Base-by-base conservation (phyloP, 1,284 basidiomycete species). In the Afroboletus lepidellus region DNA sequence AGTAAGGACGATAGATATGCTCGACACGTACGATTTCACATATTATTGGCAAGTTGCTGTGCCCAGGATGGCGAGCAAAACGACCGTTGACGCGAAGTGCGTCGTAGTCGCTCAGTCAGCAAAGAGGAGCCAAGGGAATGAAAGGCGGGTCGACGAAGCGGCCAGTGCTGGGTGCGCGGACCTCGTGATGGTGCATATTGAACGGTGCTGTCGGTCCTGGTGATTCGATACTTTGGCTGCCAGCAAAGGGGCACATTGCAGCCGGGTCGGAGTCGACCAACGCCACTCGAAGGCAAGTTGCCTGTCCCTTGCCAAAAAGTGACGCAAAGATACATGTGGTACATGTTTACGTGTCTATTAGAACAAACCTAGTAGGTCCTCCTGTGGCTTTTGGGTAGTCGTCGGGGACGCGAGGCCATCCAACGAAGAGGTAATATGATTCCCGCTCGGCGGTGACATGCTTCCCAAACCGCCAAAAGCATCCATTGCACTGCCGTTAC, bases 331-430 rank as follows among this genome's bases (percentile, higher is more conserved):
- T 45, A 34, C 29, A 44, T 48, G 50, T 46, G 36, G 41, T 46
- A 51, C 27, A 6, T n/a, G 30, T 48, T 38, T 38, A 41, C 49
- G 25, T 42, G 39, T 44, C 25, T 54, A 55, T 69, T 52, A 79
- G 53, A 80, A 79, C 57, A 80, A 61, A 30, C 77, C 78, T 55
- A 80, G 64, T 61, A 78, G 59, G 57, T 79, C 79, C 25, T 80
- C 78, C 64, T 78, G 72, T 33, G 73, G 71, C 39, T 69, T 67
- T 49, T 62, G 68, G n/a, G 44, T 45, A 16, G 55, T 30, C 8
- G 50, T 52, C 11, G 60, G 47, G 29, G 61, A 59, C 11, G 45
- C 27, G 3, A 62, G n/a, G 20, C 48, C 46, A 16, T 58, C 60
- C 34, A 57, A 39, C 27, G 60, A 48, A 16, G 63, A 45, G 8